Percentiles rank a stretch among this genome's conserved stretches.
These are phyloP conservation scores for Blastocystis sp. DNA, from an alignment of 352 stramenopile species.

Conservation along the genomic window DNA sequence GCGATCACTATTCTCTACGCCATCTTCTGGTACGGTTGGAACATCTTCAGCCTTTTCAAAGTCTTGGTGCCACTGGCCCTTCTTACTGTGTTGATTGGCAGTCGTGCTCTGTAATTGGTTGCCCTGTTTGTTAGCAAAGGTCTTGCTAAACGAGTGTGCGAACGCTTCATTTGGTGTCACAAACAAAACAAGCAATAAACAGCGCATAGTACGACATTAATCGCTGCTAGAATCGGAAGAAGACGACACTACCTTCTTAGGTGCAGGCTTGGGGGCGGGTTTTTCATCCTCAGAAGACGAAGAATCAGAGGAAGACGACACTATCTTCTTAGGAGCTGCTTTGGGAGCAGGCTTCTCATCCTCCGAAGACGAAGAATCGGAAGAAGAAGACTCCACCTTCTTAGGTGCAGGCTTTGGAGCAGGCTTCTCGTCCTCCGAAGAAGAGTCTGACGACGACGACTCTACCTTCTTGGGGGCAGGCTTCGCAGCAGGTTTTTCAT, in stretches of 20 bases:
- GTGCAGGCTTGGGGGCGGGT: slow-evolving; percentile 11
- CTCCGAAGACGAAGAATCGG: neutral
- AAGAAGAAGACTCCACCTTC: slow-evolving; percentile 42
- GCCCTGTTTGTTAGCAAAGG: slow-evolving; percentile 28
- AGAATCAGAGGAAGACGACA: neutral
- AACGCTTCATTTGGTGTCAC: neutral
- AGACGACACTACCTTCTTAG: slow-evolving; percentile 32
- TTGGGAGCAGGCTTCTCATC: slow-evolving; percentile 54
- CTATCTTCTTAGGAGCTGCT: slow-evolving; percentile 51
- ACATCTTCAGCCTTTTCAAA: slow-evolving; percentile 49
- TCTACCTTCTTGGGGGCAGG: slow-evolving; percentile 43
- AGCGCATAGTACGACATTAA: slow-evolving; percentile 27
- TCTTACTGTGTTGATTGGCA: slow-evolving; percentile 21
- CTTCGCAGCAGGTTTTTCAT: slow-evolving; percentile 53
- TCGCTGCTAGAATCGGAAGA: slow-evolving; percentile 45
- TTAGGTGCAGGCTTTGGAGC: slow-evolving; percentile 43
- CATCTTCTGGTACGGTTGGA: slow-evolving; percentile 37
- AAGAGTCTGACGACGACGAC: neutral
- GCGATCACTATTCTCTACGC: slow-evolving; percentile 28
- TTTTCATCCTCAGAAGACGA: slow-evolving; percentile 55
- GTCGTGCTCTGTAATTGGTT: slow-evolving; percentile 52
- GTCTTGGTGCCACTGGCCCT: neutral
- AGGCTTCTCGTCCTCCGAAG: slow-evolving; percentile 58
- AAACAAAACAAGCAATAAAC: neutral
- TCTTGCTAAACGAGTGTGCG: neutral